A percentile compares a stretch with the other conserved stretches of the same genome.
Conservation (phyloP, 2,329 filamentous ascomycete species). For the Mariannaea elegans region DNA sequence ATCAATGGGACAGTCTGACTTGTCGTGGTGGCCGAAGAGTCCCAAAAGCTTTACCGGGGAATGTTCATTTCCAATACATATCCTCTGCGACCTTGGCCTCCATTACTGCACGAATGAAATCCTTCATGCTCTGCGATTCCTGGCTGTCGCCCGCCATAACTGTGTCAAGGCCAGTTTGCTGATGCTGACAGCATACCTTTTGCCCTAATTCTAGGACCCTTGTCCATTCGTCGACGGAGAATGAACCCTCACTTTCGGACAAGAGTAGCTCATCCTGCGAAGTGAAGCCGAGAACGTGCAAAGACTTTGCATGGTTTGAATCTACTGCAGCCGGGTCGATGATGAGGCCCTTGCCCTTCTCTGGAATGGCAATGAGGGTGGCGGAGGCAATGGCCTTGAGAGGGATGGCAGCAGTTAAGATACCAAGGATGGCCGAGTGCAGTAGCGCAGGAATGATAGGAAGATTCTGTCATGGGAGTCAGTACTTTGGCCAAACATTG, state of each 20-base stretch:
- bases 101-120: slow-evolving; percentile 70
- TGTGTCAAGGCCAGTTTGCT: slow-evolving; percentile 51
- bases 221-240: slow-evolving; percentile 80
- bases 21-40: slow-evolving; percentile 20
- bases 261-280: slow-evolving; percentile 76
- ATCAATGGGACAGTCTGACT: slow-evolving; percentile 21
- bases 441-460: slow-evolving; percentile 82
- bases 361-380: slow-evolving; percentile 67
- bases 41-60: slow-evolving; percentile 6
- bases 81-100: slow-evolving; percentile 62
- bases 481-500: slow-evolving; percentile 11
- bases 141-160: slow-evolving; percentile 54
- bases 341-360: slow-evolving; percentile 54
- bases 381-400: slow-evolving; percentile 77
- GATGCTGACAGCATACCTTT: slow-evolving; percentile 66
- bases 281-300: slow-evolving; percentile 88
- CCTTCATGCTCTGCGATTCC: slow-evolving; percentile 61
- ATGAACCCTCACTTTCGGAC: slow-evolving; percentile 83
- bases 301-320: slow-evolving; percentile 70
- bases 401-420: slow-evolving; percentile 85
- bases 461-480: slow-evolving; percentile 66
- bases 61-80: slow-evolving; percentile 64
- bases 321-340: slow-evolving; percentile 71
- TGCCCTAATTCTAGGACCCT: slow-evolving; percentile 71
- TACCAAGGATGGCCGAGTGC: slow-evolving; percentile 79